phyloP scores from a whole-genome alignment of 208 protist genomes.

The Leishmania amazonensis region DNA sequence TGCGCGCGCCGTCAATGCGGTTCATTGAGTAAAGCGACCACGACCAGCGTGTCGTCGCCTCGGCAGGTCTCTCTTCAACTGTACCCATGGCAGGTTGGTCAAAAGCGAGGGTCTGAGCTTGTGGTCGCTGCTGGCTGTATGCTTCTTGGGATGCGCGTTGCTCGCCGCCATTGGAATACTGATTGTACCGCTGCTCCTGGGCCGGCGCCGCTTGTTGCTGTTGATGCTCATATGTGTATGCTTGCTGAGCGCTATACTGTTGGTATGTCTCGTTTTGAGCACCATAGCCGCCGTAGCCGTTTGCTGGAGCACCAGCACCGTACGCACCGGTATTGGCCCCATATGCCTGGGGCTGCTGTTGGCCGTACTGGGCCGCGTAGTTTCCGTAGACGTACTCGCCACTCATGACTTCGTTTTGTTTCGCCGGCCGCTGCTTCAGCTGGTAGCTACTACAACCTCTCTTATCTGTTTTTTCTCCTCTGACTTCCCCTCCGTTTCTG shows the following conservation, averaged over 20 bases:
- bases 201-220: constrained; percentile 7
- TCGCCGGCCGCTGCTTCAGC: neutral
- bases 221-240: constrained; percentile 10
- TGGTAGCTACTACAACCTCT: neutral
- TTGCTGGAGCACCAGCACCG: constrained; percentile 6
- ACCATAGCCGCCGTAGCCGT: constrained; percentile 18
- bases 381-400: constrained; percentile 28
- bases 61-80: constrained; percentile 22
- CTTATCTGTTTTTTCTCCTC: neutral
- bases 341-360: constrained; percentile 31
- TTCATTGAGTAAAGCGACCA: constrained; percentile 96
- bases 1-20: constrained; percentile 93
- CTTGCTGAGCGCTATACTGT: constrained; percentile 24
- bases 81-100: constrained; percentile 22
- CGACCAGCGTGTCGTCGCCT: constrained; percentile 85
- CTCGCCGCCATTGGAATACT: constrained; percentile 21
- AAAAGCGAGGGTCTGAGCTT: constrained; percentile 22
- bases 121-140: constrained; percentile 28
- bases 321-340: constrained; percentile 6
- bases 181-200: constrained; percentile 32
- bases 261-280: constrained; percentile 28
- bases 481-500: neutral
- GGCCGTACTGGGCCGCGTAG: constrained; percentile 28
- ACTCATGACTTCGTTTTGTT: constrained; percentile 10
- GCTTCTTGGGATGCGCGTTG: constrained; percentile 9